phyloP scores from a whole-genome alignment of 148 eudicot genomes.

The Arbutus unedo region DNA sequence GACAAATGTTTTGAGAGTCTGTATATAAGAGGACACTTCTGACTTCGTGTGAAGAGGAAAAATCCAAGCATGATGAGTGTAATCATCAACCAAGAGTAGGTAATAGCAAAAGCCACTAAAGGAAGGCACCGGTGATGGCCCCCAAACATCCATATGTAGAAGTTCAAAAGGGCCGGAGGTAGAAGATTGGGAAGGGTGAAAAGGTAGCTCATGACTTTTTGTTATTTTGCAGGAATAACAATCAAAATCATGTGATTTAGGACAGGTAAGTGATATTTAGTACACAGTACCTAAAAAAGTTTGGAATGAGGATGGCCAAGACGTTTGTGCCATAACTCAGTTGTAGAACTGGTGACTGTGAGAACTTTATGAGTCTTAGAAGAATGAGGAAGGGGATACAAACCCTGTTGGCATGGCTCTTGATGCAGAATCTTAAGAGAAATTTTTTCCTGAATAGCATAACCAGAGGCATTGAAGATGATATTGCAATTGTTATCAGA shows the following conservation, averaged over 20 bases:
- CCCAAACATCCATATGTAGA: not conserved
- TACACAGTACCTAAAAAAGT: not conserved
- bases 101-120: not conserved
- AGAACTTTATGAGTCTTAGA: too few relatives aligned
- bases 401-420: not conserved
- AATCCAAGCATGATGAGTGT: not conserved
- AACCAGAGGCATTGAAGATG: too few relatives aligned
- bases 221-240: not conserved
- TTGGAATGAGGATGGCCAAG: not conserved
- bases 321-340: not conserved
- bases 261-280: not conserved
- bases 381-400: not conserved
- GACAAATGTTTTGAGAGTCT: not conserved
- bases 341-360: too few relatives aligned
- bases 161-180: not conserved
- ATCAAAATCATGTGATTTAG: not conserved
- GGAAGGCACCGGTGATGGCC: not conserved
- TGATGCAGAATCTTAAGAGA: not conserved
- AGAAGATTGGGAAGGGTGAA: not conserved
- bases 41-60: not conserved
- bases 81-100: not conserved
- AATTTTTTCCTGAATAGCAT: not conserved
- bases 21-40: not conserved
- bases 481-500: not conserved
- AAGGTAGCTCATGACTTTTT: not conserved